Evolutionary conservation across 306 rosid genomes (phyloP).

Genomic region (Malus fusca): DNA sequence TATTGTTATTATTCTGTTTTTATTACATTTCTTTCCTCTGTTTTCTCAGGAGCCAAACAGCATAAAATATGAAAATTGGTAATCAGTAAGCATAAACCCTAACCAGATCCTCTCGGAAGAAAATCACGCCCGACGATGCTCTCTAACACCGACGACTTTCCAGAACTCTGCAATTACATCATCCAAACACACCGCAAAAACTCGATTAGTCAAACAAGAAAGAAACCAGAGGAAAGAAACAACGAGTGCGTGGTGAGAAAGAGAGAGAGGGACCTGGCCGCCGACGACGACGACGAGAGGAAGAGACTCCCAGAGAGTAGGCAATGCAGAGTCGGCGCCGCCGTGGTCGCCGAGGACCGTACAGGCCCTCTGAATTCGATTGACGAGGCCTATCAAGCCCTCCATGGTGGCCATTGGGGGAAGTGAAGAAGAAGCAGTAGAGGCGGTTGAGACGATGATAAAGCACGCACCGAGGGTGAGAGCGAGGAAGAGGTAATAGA

Average conservation of each 20-base stretch:
- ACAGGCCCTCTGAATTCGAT: constrained; percentile 32
- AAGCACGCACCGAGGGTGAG: constrained; percentile 7
- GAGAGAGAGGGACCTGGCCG: constrained; percentile 14
- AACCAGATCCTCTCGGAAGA: constrained; percentile 89
- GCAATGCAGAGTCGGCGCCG: constrained; percentile 25
- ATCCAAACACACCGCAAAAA: not conserved
- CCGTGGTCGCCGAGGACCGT: constrained; percentile 33
- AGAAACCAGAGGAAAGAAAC: not conserved
- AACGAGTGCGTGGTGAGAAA: not conserved
- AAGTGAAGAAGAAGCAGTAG: not conserved
- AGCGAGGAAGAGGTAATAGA: constrained; percentile 1
- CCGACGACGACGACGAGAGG: constrained; percentile 38
- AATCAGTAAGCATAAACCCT: not conserved
- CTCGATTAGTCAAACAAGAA: not conserved
- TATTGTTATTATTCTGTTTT: not conserved
- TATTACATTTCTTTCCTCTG: not conserved
- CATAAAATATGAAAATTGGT: not conserved
- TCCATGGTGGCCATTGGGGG: constrained; percentile 27
- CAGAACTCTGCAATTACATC: constrained; percentile 57
- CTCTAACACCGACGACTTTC: constrained; percentile 76
- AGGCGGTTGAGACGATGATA: not conserved
- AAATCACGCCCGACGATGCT: constrained; percentile 85
- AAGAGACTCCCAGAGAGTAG: constrained; percentile 42
- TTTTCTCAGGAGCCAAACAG: constrained; percentile 9
- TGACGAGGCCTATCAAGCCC: constrained; percentile 32